Conservation (phyloP, 78 protist species). For the Pelomyxa schiedti region DNA sequence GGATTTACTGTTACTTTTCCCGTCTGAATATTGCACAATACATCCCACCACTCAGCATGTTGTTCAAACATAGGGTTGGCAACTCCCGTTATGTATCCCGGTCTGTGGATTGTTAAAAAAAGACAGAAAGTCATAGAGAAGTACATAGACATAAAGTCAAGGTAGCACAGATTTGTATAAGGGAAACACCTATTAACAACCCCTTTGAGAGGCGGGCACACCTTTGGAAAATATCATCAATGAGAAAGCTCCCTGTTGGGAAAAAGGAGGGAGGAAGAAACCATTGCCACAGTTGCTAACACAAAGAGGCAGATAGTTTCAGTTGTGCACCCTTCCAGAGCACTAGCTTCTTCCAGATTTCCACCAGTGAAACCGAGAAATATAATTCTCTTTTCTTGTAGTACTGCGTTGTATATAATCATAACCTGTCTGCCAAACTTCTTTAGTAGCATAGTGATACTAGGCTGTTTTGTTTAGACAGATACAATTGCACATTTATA, state of each 20-base stretch:
- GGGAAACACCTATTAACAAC: conserved; percentile 48
- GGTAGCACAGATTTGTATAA: conserved; percentile 43
- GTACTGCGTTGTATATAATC: conserved; percentile 63
- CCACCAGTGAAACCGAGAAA: conserved; percentile 61
- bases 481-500: too few species aligned
- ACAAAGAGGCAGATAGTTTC: conserved; percentile 45
- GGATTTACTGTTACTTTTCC: conserved; percentile 54
- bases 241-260: too few species aligned
- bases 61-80: conserved; percentile 68
- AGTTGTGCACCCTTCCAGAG: conserved; percentile 45
- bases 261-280: too few species aligned
- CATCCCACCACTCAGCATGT: conserved; percentile 67
- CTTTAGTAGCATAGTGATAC: conserved; percentile 41
- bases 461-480: too few species aligned
- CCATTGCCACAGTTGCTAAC: conserved; percentile 48
- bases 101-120: background rate
- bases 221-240: too few species aligned
- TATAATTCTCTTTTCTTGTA: conserved; percentile 54
- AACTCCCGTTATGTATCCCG: conserved; percentile 64
- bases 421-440: conserved; percentile 52
- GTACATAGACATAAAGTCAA: conserved; percentile 25
- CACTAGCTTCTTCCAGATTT: too few species aligned
- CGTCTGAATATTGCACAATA: conserved; percentile 54
- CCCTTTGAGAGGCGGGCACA: conserved; percentile 60
- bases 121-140: background rate